Conservation (phyloP, 805 yeast genomes). For the Maudiozyma serrabonitensis region DNA sequence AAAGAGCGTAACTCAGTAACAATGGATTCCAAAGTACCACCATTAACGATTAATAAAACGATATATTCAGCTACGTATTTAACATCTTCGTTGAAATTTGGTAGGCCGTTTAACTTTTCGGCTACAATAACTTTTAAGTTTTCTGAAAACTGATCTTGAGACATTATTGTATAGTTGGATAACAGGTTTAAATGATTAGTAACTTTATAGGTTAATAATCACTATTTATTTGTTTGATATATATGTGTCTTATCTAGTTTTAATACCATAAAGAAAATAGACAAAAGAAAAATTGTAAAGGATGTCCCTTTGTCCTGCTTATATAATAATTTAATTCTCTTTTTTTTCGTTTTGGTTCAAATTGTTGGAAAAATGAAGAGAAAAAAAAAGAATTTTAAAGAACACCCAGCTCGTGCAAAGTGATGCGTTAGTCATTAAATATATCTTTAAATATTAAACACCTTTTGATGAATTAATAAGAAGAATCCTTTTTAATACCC, state of each 20-base stretch:
- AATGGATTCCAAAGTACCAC: slow-evolving; percentile 52
- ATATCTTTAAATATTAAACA: too few relatives aligned
- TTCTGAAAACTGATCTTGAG: slow-evolving; percentile 25
- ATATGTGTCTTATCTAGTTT: too few relatives aligned
- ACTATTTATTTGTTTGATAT: background rate
- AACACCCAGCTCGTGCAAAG: background rate
- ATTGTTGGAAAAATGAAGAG: background rate
- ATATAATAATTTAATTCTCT: background rate
- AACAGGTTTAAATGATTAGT: background rate
- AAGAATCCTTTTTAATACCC: too few relatives aligned
- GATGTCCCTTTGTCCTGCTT: background rate
- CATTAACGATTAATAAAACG: slow-evolving; percentile 59
- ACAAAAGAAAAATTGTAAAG: background rate
- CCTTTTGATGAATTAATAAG: too few relatives aligned
- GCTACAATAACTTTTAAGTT: slow-evolving; percentile 37
- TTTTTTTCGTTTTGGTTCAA: background rate
- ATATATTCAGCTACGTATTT: slow-evolving; percentile 65
- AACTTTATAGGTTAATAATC: too few relatives aligned
- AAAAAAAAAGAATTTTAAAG: background rate
- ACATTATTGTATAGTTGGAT: slow-evolving; percentile 10
- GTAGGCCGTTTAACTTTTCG: slow-evolving; percentile 31
- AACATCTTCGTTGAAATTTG: slow-evolving; percentile 41
- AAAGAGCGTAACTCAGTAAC: slow-evolving; percentile 50
- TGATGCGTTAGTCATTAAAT: background rate
- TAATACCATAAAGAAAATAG: background rate